phyloP scores from a whole-genome alignment of 345 rosid species.

The Syzygium aromaticum region DNA sequence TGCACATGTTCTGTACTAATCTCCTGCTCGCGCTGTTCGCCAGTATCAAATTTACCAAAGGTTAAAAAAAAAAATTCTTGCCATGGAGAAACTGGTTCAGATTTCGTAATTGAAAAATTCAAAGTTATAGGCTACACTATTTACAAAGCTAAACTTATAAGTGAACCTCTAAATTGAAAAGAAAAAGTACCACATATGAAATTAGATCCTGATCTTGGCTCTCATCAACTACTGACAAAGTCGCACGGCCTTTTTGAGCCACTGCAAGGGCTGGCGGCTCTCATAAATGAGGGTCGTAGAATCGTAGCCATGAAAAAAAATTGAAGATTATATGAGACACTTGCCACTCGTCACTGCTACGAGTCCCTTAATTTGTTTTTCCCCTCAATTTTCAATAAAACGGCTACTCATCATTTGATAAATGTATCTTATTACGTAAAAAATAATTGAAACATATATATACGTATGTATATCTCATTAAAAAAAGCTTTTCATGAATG shows the following conservation, averaged over 20 bases:
- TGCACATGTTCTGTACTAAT: not conserved
- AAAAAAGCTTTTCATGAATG: not conserved
- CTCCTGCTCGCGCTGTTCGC: not conserved
- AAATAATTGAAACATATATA: not conserved
- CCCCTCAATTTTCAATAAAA: not conserved
- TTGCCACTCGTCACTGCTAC: not conserved
- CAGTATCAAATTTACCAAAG: not conserved
- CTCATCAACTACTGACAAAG: accelerated
- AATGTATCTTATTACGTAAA: not conserved
- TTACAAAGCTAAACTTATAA: not conserved
- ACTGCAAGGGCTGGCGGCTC: accelerated
- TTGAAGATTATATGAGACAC: not conserved
- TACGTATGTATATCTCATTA: not conserved
- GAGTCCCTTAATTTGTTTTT: not conserved
- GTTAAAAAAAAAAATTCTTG: not conserved
- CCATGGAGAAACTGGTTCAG: not conserved
- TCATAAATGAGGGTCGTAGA: not conserved
- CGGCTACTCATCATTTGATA: not conserved
- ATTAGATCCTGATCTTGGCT: not conserved
- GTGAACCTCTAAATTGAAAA: not conserved
- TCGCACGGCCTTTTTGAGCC: not conserved
- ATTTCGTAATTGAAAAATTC: not conserved
- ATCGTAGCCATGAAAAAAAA: not conserved
- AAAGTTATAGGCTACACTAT: not conserved
- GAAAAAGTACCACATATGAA: accelerated